Conservation (phyloP, 768 basidiomycete genomes). For the Boletus rufocinnamomeus region DNA sequence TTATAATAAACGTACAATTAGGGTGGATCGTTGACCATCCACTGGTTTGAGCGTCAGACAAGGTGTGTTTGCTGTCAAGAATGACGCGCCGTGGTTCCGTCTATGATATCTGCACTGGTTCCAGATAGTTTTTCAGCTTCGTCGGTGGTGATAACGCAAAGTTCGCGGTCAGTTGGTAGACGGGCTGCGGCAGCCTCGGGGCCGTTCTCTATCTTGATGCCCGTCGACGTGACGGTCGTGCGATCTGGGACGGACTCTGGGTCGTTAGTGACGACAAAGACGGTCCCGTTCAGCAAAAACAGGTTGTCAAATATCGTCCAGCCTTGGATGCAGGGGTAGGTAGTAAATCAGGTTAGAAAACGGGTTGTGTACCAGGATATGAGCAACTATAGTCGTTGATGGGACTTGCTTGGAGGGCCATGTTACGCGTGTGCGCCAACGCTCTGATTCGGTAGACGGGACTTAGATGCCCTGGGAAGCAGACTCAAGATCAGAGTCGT, state of each 20-base stretch:
- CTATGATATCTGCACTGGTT: conserved; percentile 67
- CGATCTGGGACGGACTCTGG: conserved; percentile 67
- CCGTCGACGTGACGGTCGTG: conserved; percentile 71
- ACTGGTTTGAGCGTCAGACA: conserved; percentile 41
- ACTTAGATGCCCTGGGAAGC: conserved; percentile 9
- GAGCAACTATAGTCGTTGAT: conserved; percentile 67
- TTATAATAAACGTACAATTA: conserved; percentile 67
- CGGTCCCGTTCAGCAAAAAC: conserved; percentile 78
- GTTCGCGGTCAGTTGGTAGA: conserved; percentile 75
- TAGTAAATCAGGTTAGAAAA: background rate
- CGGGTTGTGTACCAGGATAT: conserved; percentile 58
- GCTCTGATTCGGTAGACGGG: conserved; percentile 22
- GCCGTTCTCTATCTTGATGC: conserved; percentile 57
- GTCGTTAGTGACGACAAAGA: conserved; percentile 78
- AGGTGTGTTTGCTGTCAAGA: background rate
- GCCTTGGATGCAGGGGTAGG: conserved; percentile 44
- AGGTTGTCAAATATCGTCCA: conserved; percentile 90
- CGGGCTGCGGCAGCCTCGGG: conserved; percentile 55
- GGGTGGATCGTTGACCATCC: conserved; percentile 79
- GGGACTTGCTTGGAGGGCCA: conserved; percentile 47
- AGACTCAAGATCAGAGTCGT: background rate
- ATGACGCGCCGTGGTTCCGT: conserved; percentile 67
- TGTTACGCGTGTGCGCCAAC: conserved; percentile 38
- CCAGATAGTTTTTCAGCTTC: conserved; percentile 74
- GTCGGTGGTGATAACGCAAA: conserved; percentile 69